Percentiles rank a stretch among this genome's conserved stretches.
Evolutionary conservation across 1,284 basidiomycete species (phyloP).

Genomic region (Ustilago shanxiensis): DNA sequence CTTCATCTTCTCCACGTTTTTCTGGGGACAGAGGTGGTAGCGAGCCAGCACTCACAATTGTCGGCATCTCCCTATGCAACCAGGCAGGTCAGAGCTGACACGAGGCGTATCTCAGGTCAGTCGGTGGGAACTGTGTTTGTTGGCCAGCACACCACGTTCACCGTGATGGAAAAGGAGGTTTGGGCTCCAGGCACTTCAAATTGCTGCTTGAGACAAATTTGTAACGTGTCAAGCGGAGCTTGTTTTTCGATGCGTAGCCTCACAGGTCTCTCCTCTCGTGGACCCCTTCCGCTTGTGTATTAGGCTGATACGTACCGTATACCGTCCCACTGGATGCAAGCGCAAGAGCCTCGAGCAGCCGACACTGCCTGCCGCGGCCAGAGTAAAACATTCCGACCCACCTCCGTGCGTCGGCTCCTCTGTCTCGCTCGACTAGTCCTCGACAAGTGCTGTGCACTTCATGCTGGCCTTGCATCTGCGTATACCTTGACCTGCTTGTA

Average conservation of each 20-base stretch:
- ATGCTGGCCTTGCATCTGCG: background rate
- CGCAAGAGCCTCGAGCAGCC: background rate
- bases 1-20: too few relatives aligned
- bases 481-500: background rate
- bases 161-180: background rate
- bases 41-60: too few relatives aligned
- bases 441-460: background rate
- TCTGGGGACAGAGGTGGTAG: too few relatives aligned
- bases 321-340: background rate
- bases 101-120: too few relatives aligned
- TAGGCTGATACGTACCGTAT: too few relatives aligned
- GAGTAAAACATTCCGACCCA: too few relatives aligned
- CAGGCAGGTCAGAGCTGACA: too few relatives aligned
- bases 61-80: too few relatives aligned
- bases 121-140: too few relatives aligned
- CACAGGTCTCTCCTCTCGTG: background rate
- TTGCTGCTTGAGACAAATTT: too few relatives aligned
- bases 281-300: background rate
- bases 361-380: conserved; percentile 5
- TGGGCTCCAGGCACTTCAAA: background rate
- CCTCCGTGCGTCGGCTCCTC: background rate
- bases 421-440: background rate
- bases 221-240: background rate
- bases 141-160: background rate
- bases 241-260: background rate